Evolutionary conservation across 2,329 filamentous ascomycete genomes (phyloP).

Genomic region (Colletotrichum sp.): DNA sequence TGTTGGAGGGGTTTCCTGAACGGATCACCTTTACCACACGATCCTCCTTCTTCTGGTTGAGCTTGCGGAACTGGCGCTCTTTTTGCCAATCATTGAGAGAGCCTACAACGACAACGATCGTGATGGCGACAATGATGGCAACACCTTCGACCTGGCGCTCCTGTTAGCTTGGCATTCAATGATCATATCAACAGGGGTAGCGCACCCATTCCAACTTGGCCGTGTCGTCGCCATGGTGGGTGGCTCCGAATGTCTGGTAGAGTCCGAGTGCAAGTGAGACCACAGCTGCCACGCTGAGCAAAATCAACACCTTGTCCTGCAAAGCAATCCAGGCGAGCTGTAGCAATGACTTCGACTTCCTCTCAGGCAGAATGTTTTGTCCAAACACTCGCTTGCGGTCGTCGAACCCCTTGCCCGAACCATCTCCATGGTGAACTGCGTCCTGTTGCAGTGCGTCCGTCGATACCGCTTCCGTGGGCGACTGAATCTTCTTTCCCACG

Average conservation of each 20-base stretch:
- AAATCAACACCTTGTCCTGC: slow-evolving; percentile 80
- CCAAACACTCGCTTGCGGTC: slow-evolving; percentile 65
- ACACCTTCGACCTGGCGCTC: slow-evolving; percentile 77
- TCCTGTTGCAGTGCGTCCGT: slow-evolving; percentile 24
- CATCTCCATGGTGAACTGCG: neutral
- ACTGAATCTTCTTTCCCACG: slow-evolving; percentile 36
- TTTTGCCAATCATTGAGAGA: slow-evolving; percentile 86
- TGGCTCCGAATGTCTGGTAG: slow-evolving; percentile 71
- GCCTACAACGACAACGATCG: slow-evolving; percentile 77
- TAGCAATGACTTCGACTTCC: slow-evolving; percentile 72
- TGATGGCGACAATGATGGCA: slow-evolving; percentile 79
- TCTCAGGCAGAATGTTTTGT: slow-evolving; percentile 69
- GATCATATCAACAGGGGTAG: neutral
- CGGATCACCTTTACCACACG: slow-evolving; percentile 76
- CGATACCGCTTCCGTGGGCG: slow-evolving; percentile 24
- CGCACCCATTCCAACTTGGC: slow-evolving; percentile 62
- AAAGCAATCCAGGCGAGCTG: slow-evolving; percentile 80
- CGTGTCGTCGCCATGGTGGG: slow-evolving; percentile 48
- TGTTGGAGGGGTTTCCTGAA: slow-evolving; percentile 72
- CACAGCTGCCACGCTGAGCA: slow-evolving; percentile 72
- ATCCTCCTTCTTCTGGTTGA: slow-evolving; percentile 83
- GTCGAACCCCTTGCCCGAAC: slow-evolving; percentile 26
- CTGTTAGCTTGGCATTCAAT: neutral
- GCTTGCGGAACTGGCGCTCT: slow-evolving; percentile 79
- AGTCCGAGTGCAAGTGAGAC: slow-evolving; percentile 77